Percentiles rank a stretch among this genome's conserved stretches.
phyloP scores from a whole-genome alignment of 441 rosid species.

The Capsella rubella region DNA sequence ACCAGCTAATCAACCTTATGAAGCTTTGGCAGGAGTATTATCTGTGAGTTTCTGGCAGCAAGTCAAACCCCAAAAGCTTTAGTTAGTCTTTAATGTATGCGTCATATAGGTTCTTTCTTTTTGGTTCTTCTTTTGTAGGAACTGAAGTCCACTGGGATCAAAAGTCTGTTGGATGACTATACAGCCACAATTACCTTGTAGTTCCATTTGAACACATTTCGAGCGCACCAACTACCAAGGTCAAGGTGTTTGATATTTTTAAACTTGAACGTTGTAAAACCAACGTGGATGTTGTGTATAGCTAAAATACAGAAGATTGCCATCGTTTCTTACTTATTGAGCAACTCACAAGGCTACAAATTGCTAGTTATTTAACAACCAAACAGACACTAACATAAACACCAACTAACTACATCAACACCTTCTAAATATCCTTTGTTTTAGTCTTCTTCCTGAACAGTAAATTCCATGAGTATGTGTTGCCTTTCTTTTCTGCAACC shows the following conservation, averaged over 20 bases:
- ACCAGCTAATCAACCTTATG: slow-evolving; percentile 63
- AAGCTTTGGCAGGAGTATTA: slow-evolving; percentile 58
- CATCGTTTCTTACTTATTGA: slow-evolving; percentile 9
- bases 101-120: slow-evolving; percentile 9
- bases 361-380: neutral
- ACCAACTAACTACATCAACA: neutral
- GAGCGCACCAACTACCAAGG: neutral
- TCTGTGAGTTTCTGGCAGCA: slow-evolving; percentile 58
- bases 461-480: slow-evolving; percentile 73
- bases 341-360: neutral
- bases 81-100: neutral
- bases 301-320: neutral
- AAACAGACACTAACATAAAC: neutral
- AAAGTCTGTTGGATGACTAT: slow-evolving; percentile 37
- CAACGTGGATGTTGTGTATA: neutral
- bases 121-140: slow-evolving; percentile 26
- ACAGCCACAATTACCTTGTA: slow-evolving; percentile 4
- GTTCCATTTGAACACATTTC: slow-evolving; percentile 19
- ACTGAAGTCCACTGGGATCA: slow-evolving; percentile 39
- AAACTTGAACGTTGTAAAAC: slow-evolving; percentile 19
- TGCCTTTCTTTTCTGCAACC: slow-evolving; percentile 75
- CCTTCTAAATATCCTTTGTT: slow-evolving; percentile 39
- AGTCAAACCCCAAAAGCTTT: neutral
- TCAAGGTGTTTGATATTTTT: neutral
- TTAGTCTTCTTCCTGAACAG: slow-evolving; percentile 74